Percentiles rank a stretch among this genome's conserved stretches.
Conservation (phyloP, 306 rosid genomes). For the Fagus sylvatica region DNA sequence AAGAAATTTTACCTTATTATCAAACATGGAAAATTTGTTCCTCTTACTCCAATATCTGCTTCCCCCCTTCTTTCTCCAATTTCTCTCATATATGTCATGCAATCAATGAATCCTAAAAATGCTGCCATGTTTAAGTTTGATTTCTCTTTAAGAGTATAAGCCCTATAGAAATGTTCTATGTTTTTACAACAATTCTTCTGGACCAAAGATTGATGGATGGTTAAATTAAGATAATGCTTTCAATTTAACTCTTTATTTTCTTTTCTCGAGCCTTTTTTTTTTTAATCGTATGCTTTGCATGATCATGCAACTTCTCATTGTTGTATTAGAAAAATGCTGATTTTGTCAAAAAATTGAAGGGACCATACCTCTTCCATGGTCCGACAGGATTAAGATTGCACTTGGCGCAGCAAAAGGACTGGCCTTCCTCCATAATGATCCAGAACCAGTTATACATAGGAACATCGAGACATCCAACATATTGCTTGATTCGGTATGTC, state of each 20-base stretch:
- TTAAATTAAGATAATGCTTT: not conserved
- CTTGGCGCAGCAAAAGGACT: slow-evolving; percentile 96
- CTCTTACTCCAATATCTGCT: not conserved
- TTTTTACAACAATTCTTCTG: not conserved
- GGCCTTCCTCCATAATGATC: slow-evolving; percentile 94
- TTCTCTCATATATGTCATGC: not conserved
- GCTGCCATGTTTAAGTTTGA: not conserved
- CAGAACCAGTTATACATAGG: slow-evolving; percentile 90
- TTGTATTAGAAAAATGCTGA: slow-evolving; percentile 30
- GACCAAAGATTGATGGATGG: not conserved
- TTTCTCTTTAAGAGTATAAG: not conserved
- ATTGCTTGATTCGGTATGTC: slow-evolving; percentile 85
- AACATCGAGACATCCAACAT: slow-evolving; percentile 97
- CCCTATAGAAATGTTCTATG: not conserved
- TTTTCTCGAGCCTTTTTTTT: not conserved
- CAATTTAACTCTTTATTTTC: not conserved
- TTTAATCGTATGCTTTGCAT: slow-evolving; percentile 15
- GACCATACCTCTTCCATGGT: slow-evolving; percentile 94
- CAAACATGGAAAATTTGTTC: not conserved
- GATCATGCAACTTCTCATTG: not conserved
- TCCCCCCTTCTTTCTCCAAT: not conserved
- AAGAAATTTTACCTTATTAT: not conserved
- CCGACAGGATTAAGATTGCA: slow-evolving; percentile 88
- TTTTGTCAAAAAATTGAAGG: slow-evolving; percentile 57
- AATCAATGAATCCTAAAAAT: not conserved